Evolutionary conservation across 2,329 filamentous ascomycete genomes (phyloP).

Genomic region (Alternaria ethzedia): DNA sequence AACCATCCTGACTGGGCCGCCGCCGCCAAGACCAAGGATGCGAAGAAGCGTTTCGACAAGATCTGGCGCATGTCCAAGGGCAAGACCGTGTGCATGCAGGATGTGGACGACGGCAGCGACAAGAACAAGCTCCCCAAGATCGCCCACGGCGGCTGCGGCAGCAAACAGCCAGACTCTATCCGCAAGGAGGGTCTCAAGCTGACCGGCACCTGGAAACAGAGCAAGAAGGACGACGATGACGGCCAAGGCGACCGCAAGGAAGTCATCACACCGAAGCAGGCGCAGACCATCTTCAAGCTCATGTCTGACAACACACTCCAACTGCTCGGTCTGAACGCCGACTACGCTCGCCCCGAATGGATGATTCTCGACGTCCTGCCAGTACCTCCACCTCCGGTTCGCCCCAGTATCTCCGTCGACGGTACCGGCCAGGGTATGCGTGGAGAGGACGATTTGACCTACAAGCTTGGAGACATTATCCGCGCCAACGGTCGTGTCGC

Average conservation of each 20-base stretch:
- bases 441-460: constrained; percentile 98
- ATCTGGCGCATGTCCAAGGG: constrained; percentile 93
- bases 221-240: constrained; percentile 74
- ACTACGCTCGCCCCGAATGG: constrained; percentile 97
- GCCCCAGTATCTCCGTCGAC: constrained; percentile 96
- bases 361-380: constrained; percentile 96
- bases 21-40: constrained; percentile 84
- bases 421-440: constrained; percentile 90
- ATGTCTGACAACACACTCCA: constrained; percentile 82
- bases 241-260: constrained; percentile 75
- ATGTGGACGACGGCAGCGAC: constrained; percentile 65
- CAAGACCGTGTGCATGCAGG: constrained; percentile 83
- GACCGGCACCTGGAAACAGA: constrained; percentile 74
- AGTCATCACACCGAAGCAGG: constrained; percentile 81
- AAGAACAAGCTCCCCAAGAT: constrained; percentile 55
- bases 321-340: constrained; percentile 88
- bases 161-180: constrained; percentile 79
- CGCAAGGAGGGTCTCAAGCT: constrained; percentile 86
- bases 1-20: constrained; percentile 82
- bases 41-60: constrained; percentile 90
- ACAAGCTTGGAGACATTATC: constrained; percentile 98
- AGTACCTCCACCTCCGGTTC: constrained; percentile 92
- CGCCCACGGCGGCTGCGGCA: constrained; percentile 89
- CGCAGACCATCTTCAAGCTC: constrained; percentile 83
- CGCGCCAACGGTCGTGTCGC: constrained; percentile 95